Percentiles rank a stretch among this genome's conserved stretches.
Evolutionary conservation across 192 early-diverging fungal genomes (phyloP).

Genomic region (Entomortierella parvispora): DNA sequence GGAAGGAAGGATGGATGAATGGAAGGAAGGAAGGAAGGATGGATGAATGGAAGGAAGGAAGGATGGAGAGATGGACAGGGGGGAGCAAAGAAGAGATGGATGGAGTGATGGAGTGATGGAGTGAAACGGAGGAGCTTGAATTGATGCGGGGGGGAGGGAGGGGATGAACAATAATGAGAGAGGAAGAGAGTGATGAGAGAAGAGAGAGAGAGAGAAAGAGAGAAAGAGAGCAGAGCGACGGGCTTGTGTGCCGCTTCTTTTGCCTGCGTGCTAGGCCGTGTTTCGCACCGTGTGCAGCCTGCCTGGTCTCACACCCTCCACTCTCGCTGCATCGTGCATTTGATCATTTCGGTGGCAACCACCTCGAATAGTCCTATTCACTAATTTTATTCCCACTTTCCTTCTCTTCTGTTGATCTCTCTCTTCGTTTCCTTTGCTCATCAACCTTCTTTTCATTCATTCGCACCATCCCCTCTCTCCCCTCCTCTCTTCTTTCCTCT

Average conservation of each 20-base stretch:
- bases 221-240: constrained; percentile 1
- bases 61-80: not conserved
- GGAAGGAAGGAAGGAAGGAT: not conserved
- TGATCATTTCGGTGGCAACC: not conserved
- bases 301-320: not conserved
- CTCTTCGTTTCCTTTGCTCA: not conserved
- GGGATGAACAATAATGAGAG: too few species aligned
- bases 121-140: too few species aligned
- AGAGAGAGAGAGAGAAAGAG: too few species aligned
- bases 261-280: not conserved
- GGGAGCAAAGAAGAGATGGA: not conserved
- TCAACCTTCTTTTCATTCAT: not conserved
- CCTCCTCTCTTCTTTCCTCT: not conserved
- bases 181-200: too few species aligned
- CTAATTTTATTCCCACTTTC: not conserved
- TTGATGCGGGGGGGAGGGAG: too few species aligned
- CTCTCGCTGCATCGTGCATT: not conserved
- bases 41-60: not conserved
- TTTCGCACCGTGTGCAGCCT: not conserved
- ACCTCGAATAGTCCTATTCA: not conserved
- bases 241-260: not conserved
- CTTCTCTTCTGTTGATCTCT: not conserved
- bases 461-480: not conserved
- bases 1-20: not conserved
- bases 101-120: too few species aligned